Conservation (phyloP, 257 asterid species). For the Solanum medicagineum region DNA sequence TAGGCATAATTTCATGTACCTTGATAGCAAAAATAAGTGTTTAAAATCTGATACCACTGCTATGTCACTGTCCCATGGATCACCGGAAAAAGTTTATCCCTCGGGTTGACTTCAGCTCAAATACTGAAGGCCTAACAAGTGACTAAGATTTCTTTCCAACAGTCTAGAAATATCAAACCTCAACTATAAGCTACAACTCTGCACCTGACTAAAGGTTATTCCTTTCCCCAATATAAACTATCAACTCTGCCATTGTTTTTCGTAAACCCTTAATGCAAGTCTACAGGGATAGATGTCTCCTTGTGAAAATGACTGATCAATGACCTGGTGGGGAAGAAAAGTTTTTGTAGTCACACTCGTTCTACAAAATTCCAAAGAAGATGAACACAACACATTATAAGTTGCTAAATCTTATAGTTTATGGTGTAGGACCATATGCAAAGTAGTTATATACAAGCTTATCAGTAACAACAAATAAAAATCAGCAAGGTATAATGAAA, state of each 20-base stretch:
- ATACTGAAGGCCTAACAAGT: neutral
- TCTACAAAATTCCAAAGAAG: neutral
- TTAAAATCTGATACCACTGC: neutral
- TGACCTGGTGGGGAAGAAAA: neutral
- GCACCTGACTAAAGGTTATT: neutral
- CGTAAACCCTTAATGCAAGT: neutral
- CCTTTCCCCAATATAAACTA: neutral
- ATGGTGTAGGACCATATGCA: neutral
- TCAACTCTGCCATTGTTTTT: neutral
- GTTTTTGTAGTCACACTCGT: neutral
- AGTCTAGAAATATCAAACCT: neutral
- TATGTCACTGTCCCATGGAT: neutral
- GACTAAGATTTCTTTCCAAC: neutral
- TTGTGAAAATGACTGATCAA: neutral
- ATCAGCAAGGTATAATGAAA: neutral
- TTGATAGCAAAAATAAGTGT: neutral
- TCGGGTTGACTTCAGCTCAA: neutral
- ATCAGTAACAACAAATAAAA: neutral
- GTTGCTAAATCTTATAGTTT: neutral
- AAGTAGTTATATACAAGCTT: neutral
- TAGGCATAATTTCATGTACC: neutral
- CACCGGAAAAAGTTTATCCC: neutral
- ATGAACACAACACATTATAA: neutral
- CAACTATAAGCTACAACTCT: neutral
- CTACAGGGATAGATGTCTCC: neutral